phyloP scores from a whole-genome alignment of 140 eudicot species.

The Cichorium intybus region DNA sequence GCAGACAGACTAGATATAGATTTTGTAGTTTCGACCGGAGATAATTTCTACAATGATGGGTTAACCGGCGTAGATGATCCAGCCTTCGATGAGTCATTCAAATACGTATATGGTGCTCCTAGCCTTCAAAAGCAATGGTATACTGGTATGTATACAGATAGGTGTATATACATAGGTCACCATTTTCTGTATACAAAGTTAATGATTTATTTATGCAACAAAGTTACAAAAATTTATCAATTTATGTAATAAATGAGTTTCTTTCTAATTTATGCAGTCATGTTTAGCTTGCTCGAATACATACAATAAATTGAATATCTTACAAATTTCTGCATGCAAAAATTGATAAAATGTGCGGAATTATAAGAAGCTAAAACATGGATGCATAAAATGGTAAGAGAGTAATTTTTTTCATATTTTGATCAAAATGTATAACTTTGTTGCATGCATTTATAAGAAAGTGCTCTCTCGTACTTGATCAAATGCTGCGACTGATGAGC shows the following conservation, averaged over 20 bases:
- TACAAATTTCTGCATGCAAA: too few relatives aligned
- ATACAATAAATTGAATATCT: too few relatives aligned
- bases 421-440: too few relatives aligned
- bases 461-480: not conserved
- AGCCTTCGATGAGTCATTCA: slow-evolving; percentile 56
- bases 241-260: too few relatives aligned
- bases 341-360: too few relatives aligned
- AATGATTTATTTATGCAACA: not conserved
- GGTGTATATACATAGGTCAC: not conserved
- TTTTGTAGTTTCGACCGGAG: slow-evolving; percentile 83
- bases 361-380: too few relatives aligned
- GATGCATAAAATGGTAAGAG: too few relatives aligned
- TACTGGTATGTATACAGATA: slow-evolving; percentile 41
- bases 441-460: too few relatives aligned
- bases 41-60: slow-evolving; percentile 75
- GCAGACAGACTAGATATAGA: slow-evolving; percentile 74
- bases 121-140: slow-evolving; percentile 88
- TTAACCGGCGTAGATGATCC: slow-evolving; percentile 56
- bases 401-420: too few relatives aligned
- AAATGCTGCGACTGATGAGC: not conserved
- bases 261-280: too few relatives aligned
- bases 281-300: too few relatives aligned
- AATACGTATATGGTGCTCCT: slow-evolving; percentile 50
- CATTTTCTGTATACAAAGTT: too few relatives aligned
- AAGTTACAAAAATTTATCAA: not conserved